A percentile compares a stretch with the other conserved stretches of the same genome.
Conservation (phyloP, 257 asterid genomes). For the Nicotiana knightiana region DNA sequence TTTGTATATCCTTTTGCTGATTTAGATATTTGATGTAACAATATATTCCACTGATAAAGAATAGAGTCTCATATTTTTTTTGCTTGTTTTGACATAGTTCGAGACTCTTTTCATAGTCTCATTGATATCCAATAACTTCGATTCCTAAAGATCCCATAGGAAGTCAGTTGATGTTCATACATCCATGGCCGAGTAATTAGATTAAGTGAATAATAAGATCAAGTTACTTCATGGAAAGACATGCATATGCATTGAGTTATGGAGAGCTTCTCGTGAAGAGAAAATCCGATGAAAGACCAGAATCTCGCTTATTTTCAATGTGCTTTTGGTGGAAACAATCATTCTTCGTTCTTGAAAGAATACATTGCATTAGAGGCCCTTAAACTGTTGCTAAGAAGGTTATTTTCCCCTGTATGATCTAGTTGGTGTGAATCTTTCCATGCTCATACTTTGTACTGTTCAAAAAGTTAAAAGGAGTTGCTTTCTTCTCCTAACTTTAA, state of each 20-base stretch:
- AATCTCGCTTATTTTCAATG: neutral
- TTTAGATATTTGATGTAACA: neutral
- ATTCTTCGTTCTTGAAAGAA: neutral
- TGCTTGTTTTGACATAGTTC: neutral
- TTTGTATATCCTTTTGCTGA: neutral
- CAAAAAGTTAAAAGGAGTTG: too few relatives aligned
- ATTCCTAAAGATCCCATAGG: neutral
- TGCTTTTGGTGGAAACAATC: neutral
- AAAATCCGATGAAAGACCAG: neutral
- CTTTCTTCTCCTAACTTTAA: too few relatives aligned
- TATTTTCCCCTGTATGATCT: too few relatives aligned
- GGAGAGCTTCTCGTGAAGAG: neutral
- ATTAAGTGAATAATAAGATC: neutral
- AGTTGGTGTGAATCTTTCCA: too few relatives aligned
- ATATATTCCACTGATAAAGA: neutral
- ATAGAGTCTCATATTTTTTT: neutral
- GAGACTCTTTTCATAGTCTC: neutral
- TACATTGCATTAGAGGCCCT: neutral
- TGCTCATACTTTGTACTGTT: too few relatives aligned
- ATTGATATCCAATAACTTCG: neutral
- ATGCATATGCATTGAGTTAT: neutral
- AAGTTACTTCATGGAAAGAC: neutral
- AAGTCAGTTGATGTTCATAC: neutral
- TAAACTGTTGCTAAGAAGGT: too few relatives aligned
- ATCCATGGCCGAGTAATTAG: neutral